Evolutionary conservation across 2,329 filamentous ascomycete genomes (phyloP), one percentile per base, ranked within the genome.

Genomic region (Samsoniella hepiali): DNA sequence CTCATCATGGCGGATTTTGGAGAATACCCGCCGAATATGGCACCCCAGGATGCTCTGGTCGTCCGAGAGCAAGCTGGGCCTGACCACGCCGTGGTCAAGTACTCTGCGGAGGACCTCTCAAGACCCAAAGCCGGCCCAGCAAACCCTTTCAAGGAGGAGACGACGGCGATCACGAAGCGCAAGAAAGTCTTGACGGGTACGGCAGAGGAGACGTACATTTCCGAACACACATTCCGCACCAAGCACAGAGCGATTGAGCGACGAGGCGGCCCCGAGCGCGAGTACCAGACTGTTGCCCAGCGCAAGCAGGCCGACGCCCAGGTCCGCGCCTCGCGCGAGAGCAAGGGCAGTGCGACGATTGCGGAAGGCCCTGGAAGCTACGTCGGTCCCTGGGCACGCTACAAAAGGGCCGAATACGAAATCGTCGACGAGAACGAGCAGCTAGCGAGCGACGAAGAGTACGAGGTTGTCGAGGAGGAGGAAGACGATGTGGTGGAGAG

Each of bases 361-460:
- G 89, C 93, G 0, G 93, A 97, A 70, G 95, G 95, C 0, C 88
- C 92, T 8, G 89, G 89, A 61, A 89, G 93, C 53, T 99, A 99
- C 75, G 84, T 96, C 44, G 96, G 96, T 0, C 96, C 95, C 0
- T 65, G 96, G 96, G 96, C 95, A 9, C 88, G 84, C 73, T 97
- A 96, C 72, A 83, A 83, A 69, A 82, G 87, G 67, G 81, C 88
- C 57, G 87, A 93, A 67, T 89, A 90, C 69, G 89, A 93, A 67
- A 84, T 90, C 64, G 87, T 91, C 22, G 87, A 82, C 56, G 86
- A 87, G n/a, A 90, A 87, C 51, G 91, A 90, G 67, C 87, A 91
- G 74, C 81, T 96, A 49, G 89, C 84, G 5, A 91, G 88, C 69
- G 90, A 91, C 66, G 90, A 93, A 72, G 91, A 94, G 71, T 91